Conservation (phyloP, 2,329 filamentous ascomycete species). For the Cyanodermella asteris region DNA sequence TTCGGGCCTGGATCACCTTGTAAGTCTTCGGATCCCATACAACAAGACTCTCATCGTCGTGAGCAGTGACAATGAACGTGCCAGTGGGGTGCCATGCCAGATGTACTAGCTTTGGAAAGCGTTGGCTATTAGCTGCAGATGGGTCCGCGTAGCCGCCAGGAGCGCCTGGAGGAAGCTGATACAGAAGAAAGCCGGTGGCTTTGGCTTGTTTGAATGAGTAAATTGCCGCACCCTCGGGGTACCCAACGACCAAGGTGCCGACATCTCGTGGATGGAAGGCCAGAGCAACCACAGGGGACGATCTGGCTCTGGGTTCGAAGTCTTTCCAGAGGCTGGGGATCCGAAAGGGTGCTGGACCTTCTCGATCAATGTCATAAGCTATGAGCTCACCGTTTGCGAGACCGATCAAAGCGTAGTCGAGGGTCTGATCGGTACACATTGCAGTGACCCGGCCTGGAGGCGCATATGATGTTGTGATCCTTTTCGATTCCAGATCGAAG, state of each 20-base stretch:
- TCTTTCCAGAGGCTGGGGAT: slow-evolving; percentile 76
- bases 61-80: slow-evolving; percentile 65
- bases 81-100: slow-evolving; percentile 90
- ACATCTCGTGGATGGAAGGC: slow-evolving; percentile 81
- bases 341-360: slow-evolving; percentile 51
- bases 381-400: slow-evolving; percentile 62
- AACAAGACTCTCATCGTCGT: slow-evolving; percentile 79
- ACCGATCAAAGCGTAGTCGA: slow-evolving; percentile 84
- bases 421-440: slow-evolving; percentile 62
- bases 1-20: slow-evolving; percentile 62
- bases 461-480: slow-evolving; percentile 44
- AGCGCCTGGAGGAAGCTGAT: slow-evolving; percentile 59
- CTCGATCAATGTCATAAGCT: slow-evolving; percentile 81
- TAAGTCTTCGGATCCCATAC: slow-evolving; percentile 91
- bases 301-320: slow-evolving; percentile 42
- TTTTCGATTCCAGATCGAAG: slow-evolving; percentile 56
- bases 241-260: slow-evolving; percentile 78
- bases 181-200: slow-evolving; percentile 58
- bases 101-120: slow-evolving; percentile 56
- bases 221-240: slow-evolving; percentile 64
- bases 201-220: slow-evolving; percentile 91
- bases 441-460: slow-evolving; percentile 56
- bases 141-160: slow-evolving; percentile 56
- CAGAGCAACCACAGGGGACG: slow-evolving; percentile 49
- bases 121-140: slow-evolving; percentile 34